These are phyloP conservation scores for Eucalyptus shirleyi DNA, from an alignment of 345 rosid genomes.

Conservation along the genomic window DNA sequence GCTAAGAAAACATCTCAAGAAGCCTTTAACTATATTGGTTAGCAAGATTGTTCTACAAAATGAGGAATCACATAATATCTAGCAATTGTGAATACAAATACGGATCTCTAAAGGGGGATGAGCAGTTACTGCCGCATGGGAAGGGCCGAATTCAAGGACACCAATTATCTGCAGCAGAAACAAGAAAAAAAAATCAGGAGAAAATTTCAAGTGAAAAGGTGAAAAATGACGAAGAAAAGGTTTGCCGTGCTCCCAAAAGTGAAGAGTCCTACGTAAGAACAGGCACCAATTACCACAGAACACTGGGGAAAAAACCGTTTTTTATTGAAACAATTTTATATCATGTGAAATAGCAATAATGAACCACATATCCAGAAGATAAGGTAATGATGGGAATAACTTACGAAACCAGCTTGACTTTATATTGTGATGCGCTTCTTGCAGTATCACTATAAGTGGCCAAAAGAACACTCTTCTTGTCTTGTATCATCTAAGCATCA, in stretches of 20 bases:
- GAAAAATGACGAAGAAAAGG: not conserved
- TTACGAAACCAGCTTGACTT: not conserved
- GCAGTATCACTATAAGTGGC: not conserved
- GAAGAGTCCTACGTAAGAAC: not conserved
- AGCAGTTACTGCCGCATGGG: constrained; percentile 77
- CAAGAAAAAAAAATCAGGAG: not conserved
- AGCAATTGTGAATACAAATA: not conserved
- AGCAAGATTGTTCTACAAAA: not conserved
- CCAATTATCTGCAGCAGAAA: constrained; percentile 58
- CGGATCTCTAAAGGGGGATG: not conserved
- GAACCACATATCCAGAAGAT: not conserved
- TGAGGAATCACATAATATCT: not conserved
- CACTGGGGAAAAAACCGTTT: not conserved
- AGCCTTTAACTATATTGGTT: not conserved
- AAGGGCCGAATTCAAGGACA: constrained; percentile 78
- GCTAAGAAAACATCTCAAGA: not conserved
- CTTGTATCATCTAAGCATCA: not conserved
- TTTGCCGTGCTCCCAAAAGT: not conserved
- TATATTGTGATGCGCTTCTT: not conserved
- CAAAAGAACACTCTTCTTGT: not conserved
- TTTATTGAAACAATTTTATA: not conserved
- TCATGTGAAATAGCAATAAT: not conserved
- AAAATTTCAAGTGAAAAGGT: not conserved
- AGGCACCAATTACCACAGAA: no score
- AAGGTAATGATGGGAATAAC: not conserved